Base-by-base conservation (phyloP, 2,329 filamentous ascomycete species). In the Coniochaeta sp. region DNA sequence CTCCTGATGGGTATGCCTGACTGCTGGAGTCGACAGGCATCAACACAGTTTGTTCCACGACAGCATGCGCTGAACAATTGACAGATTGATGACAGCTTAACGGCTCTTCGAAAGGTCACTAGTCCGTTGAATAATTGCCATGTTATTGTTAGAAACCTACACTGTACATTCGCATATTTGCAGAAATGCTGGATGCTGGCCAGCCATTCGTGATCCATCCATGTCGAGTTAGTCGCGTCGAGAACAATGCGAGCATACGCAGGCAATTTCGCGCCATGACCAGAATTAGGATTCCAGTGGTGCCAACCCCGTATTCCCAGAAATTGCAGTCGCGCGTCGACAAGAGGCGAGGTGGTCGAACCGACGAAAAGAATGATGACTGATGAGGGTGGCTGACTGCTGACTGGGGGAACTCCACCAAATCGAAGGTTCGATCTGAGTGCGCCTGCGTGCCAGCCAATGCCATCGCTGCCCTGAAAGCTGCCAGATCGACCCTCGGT, bases 261-360 rank as follows among this genome's bases (percentile, higher is more conserved):
- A 18, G 18, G 8, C 26, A 42, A 38, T 38, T 38, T 38, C 33
- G 22, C 33, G 16, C 33, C 38, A 7, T 12, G 10, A 24, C 18
- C 22, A 22, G 14, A 6, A 38, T 20, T 22, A 10, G 20, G 38
- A 42, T 42, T 42, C 38, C 38, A 42, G 22, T 26, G 38, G 18
- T 26, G 22, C 38, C 20, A 42, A 24, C 20, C 38, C 38, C 38
- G 38, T 42, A 42, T 42, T 42, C 38, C 38, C 38, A 42, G 38
- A 42, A 42, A 42, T 24, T 42, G 38, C 38, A n/a, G 18, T 42
- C 38, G 38, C 38, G 38, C n/a, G n/a, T n/a, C n/a, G n/a, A n/a
- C n/a, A n/a, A n/a, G n/a, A n/a, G n/a, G n/a, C n/a, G n/a, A n/a
- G n/a, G n/a, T n/a, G n/a, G n/a, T n/a, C n/a, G n/a, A n/a, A n/a